Evolutionary conservation across 768 basidiomycete genomes (phyloP).

Genomic region (Termitomyces heimii): DNA sequence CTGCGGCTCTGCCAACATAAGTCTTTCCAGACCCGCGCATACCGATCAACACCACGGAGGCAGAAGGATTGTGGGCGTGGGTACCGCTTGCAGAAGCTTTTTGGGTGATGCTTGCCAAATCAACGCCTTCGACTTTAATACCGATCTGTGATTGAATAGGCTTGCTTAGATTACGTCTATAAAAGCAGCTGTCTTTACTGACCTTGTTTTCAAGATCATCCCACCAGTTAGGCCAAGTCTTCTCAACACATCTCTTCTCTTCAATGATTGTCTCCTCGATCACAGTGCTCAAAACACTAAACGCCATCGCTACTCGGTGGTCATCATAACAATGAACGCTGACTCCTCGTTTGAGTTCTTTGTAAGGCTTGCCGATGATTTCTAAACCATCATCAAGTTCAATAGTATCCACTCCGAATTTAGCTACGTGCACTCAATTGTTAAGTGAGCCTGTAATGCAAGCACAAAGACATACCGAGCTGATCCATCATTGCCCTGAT

Average conservation of each 20-base stretch:
- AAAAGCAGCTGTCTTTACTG: slow-evolving; percentile 2
- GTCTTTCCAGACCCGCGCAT: slow-evolving; percentile 99
- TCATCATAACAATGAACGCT: slow-evolving; percentile 97
- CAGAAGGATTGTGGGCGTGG: slow-evolving; percentile 6
- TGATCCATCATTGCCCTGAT: slow-evolving; percentile 97
- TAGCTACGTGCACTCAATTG: slow-evolving; percentile 44
- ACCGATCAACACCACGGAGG: slow-evolving; percentile 27
- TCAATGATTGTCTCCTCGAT: slow-evolving; percentile 76
- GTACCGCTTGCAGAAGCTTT: slow-evolving; percentile 39
- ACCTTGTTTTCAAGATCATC: slow-evolving; percentile 97
- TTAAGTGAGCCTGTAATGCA: background rate
- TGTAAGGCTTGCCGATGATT: slow-evolving; percentile 70
- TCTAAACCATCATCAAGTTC: slow-evolving; percentile 94
- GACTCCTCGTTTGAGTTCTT: slow-evolving; percentile 59
- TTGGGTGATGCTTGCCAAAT: slow-evolving; percentile 42
- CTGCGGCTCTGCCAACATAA: slow-evolving; percentile 76
- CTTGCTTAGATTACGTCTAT: background rate
- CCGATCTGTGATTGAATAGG: slow-evolving; percentile 59
- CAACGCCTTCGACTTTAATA: slow-evolving; percentile 79
- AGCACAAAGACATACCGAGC: slow-evolving; percentile 54
- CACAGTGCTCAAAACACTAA: slow-evolving; percentile 79
- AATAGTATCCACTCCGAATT: slow-evolving; percentile 89
- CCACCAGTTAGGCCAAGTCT: slow-evolving; percentile 99
- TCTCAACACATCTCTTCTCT: slow-evolving; percentile 97
- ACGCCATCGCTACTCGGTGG: slow-evolving; percentile 98